phyloP scores from a whole-genome alignment of 2,329 filamentous ascomycete species.

The Fusarium stilboides region DNA sequence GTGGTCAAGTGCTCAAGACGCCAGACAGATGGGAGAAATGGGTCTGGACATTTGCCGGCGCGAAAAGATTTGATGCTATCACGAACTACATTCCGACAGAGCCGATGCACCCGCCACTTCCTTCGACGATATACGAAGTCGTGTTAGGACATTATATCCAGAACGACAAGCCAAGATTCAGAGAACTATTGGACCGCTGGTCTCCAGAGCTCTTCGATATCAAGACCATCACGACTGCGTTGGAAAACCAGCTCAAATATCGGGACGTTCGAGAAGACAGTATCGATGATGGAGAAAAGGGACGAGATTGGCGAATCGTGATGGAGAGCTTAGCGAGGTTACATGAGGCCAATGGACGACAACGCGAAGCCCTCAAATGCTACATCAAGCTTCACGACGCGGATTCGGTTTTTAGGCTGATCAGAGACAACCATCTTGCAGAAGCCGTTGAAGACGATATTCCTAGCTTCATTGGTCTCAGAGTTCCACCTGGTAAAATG shows the following conservation, averaged over 20 bases:
- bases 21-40: constrained; percentile 93
- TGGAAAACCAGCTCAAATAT: constrained; percentile 86
- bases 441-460: constrained; percentile 93
- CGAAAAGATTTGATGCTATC: constrained; percentile 91
- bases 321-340: constrained; percentile 88
- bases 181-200: constrained; percentile 86
- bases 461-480: constrained; percentile 86
- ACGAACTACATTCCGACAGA: constrained; percentile 84
- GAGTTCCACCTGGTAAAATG: constrained; percentile 81
- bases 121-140: constrained; percentile 88
- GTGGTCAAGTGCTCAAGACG: constrained; percentile 85
- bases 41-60: constrained; percentile 92
- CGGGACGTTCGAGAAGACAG: constrained; percentile 83
- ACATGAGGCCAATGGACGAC: constrained; percentile 84
- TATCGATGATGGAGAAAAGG: constrained; percentile 79
- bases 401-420: constrained; percentile 87
- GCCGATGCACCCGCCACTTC: constrained; percentile 83
- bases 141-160: constrained; percentile 91
- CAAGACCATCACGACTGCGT: constrained; percentile 79
- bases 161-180: constrained; percentile 81
- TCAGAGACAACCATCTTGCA: constrained; percentile 90
- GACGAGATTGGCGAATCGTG: constrained; percentile 90
- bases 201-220: constrained; percentile 87
- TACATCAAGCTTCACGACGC: constrained; percentile 95
- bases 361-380: constrained; percentile 87